Evolutionary conservation across 345 rosid species (phyloP).

Genomic region (Hibiscus mutabilis): DNA sequence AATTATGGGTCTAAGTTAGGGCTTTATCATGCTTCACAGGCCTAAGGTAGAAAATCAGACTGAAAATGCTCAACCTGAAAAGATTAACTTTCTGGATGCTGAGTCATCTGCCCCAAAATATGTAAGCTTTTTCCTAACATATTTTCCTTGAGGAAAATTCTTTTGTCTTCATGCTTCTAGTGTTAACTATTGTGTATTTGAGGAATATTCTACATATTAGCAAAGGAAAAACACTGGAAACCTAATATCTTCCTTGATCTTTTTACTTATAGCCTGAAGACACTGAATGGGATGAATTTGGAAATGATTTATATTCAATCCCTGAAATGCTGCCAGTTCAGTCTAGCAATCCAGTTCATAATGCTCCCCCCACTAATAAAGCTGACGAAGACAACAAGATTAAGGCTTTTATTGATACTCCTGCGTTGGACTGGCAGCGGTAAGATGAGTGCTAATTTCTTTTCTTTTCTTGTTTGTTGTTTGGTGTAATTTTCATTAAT

Average conservation of each 20-base stretch:
- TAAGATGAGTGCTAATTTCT: constrained; percentile 27
- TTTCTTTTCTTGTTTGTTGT: background rate
- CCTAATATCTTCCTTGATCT: constrained; percentile 11
- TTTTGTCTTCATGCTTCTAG: background rate
- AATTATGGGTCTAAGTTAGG: constrained; percentile 20
- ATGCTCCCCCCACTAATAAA: constrained; percentile 51
- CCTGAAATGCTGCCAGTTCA: constrained; percentile 58
- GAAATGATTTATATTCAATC: constrained; percentile 84
- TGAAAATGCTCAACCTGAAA: constrained; percentile 46
- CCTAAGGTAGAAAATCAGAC: constrained; percentile 47
- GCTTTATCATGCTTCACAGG: constrained; percentile 44
- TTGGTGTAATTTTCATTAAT: background rate
- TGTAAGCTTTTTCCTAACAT: constrained; percentile 38
- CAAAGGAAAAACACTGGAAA: background rate
- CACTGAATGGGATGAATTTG: constrained; percentile 89
- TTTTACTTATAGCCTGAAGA: constrained; percentile 53
- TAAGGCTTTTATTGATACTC: constrained; percentile 82
- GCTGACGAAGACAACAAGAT: constrained; percentile 95
- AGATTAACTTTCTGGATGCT: constrained; percentile 35
- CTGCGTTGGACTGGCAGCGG: constrained; percentile 99
- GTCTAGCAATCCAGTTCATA: constrained; percentile 41
- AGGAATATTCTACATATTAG: background rate
- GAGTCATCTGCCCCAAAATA: constrained; percentile 48
- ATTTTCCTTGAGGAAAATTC: background rate
- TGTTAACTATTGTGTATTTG: background rate